Base-by-base conservation (phyloP, 768 basidiomycete species). In the Hemileccinum impolitum region DNA sequence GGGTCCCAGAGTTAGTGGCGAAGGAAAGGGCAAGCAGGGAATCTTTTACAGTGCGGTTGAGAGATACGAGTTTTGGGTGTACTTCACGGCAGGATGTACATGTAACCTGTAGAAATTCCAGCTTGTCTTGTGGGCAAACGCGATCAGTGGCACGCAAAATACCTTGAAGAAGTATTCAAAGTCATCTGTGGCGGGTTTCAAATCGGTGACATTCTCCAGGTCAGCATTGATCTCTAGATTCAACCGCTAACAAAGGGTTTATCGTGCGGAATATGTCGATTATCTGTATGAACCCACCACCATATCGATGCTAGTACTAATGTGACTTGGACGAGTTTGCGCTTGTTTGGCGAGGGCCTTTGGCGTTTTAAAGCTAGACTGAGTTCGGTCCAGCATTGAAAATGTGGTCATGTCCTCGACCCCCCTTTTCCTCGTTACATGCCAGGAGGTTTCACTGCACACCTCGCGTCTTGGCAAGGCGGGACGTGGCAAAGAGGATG, bases 161-260 rank as follows among this genome's bases (percentile, higher is more conserved):
- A 87, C 89, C 73, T 85, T 65, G 72, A 93, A 92, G 73, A 86
- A 85, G 64, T 80, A 93, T 49, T 90, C 85, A 56, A 87, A 93
- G 54, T 83, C 77, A 26, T 82, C 75, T 4, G 73, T 66, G n/a
- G 77, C 75, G 26, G 90, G 90, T 43, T 70, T 69, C 25, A 93
- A 70, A 57, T 80, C 72, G 9, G 87, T 86, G 51, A 91, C 81
- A 55, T 87, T 85, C 64, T 92, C 87, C 38, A 93, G 75, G 3
- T 87, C 85, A 11, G 90, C 90, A 68, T 83, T 82, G 65, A 89
- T 86, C 39, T 81, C 84, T 26, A 88, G 71, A 52, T 74, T 71
- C 13, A 89, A 73, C 48, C 71, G 76, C 85, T 85, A 39, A 23
- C 17, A 31, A 45, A 32, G 13, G 31, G 14, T 42, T 45, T 31